A percentile compares a stretch with the other conserved stretches of the same genome.
phyloP scores from a whole-genome alignment of 768 basidiomycete genomes.

The Tricholoma flavovirens region DNA sequence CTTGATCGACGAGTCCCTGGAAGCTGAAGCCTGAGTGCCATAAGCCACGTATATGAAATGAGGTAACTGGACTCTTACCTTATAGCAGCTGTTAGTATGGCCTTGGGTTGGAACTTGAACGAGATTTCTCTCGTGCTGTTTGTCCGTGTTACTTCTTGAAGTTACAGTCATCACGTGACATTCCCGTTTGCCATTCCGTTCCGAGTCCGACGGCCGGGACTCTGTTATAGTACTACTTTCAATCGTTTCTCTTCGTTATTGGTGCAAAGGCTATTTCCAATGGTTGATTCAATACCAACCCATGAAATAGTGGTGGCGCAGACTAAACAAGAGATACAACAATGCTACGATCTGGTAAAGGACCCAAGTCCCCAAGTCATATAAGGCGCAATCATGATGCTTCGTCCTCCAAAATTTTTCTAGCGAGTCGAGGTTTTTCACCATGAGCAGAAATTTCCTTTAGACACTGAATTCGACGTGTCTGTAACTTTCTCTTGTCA shows the following conservation, averaged over 20 bases:
- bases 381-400: slow-evolving; percentile 1
- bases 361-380: slow-evolving; percentile 2
- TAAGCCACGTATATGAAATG: background rate
- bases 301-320: slow-evolving; percentile 55
- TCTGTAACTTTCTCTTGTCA: slow-evolving; percentile 24
- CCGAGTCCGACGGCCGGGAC: no score
- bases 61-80: slow-evolving; percentile 5
- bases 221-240: no score
- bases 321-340: slow-evolving; percentile 46
- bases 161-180: slow-evolving; percentile 8
- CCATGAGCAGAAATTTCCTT: slow-evolving; percentile 63
- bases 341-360: slow-evolving; percentile 57
- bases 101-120: background rate
- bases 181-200: no score
- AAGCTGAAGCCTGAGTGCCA: slow-evolving; percentile 4
- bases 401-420: background rate
- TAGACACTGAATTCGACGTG: slow-evolving; percentile 75
- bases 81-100: slow-evolving; percentile 12
- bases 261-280: background rate
- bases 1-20: slow-evolving; percentile 17
- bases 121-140: slow-evolving; percentile 11
- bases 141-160: slow-evolving; percentile 5
- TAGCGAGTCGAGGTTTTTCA: slow-evolving; percentile 54
- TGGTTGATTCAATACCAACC: slow-evolving; percentile 20
- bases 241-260: background rate